These are phyloP conservation scores for Amanita polypyramis DNA, from an alignment of 768 basidiomycete genomes.

Conservation along the genomic window DNA sequence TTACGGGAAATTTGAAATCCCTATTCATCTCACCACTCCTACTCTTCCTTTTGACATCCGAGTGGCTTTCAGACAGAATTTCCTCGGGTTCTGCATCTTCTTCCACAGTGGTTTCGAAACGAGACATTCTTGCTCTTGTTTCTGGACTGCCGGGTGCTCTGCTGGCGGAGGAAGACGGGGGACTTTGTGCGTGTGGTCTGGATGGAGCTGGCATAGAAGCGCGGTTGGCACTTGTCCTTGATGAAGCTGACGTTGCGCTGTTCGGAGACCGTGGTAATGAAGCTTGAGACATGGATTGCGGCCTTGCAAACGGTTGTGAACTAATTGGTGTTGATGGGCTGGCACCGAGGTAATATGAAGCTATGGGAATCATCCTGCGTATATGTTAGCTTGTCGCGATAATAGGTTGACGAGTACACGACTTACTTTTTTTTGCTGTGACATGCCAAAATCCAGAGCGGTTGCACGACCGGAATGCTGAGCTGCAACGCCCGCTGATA, in stretches of 20 bases:
- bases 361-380: conserved; percentile 77
- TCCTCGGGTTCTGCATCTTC: conserved; percentile 22
- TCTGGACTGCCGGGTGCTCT: conserved; percentile 22
- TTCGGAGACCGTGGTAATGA: conserved; percentile 36
- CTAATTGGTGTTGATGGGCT: conserved; percentile 34
- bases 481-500: conserved; percentile 93
- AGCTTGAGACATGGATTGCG: conserved; percentile 72
- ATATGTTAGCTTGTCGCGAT: background rate
- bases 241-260: conserved; percentile 21
- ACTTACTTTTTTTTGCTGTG: conserved; percentile 72
- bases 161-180: conserved; percentile 29
- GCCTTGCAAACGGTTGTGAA: conserved; percentile 36
- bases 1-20: conserved; percentile 62
- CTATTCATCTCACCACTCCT: conserved; percentile 70
- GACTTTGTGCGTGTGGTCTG: conserved; percentile 35
- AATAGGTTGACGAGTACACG: background rate
- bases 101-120: conserved; percentile 45
- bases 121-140: conserved; percentile 13
- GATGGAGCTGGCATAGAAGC: conserved; percentile 60
- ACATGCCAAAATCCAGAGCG: conserved; percentile 91
- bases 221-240: conserved; percentile 31
- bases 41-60: conserved; percentile 31
- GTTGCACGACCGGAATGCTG: conserved; percentile 91
- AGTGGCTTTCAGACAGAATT: conserved; percentile 8
- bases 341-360: conserved; percentile 70